Evolutionary conservation across 129 eudicot species (phyloP), one percentile per base, ranked within the genome.

Genomic region (Pseudognaphalium luteoalbum): DNA sequence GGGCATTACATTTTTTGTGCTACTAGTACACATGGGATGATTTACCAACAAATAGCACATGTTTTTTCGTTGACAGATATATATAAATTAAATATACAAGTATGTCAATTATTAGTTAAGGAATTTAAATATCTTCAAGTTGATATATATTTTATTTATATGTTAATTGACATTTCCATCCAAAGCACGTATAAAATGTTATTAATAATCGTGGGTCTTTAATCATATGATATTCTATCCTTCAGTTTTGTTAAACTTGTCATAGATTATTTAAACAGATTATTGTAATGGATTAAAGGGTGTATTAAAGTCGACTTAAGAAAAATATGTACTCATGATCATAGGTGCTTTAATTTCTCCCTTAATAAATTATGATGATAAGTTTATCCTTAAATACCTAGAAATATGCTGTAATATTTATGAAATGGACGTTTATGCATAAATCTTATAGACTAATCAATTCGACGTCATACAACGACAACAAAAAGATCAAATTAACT

Each of bases 21-120:
- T 15, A 66, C 56, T 60, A 15, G 77, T 60, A 22, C 68, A 73
- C 57, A 68, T 77, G 66, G 44, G 73, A 79, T 52, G 68, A 22
- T 41, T 63, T 8, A 21, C 2, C 59, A 15, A 63, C 59, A 78
- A 78, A 37, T 35, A 21, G 54, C 78, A 51, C 76, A 61, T 60
- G 65, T 71, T 70, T 60, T 71, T 39, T 25, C 76, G 60, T 42
- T 71, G 16, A 29, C 44, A 51, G 6, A 11, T 30, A 32, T 62
- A 50, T 1, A 44, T 30, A 59, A 4, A 10, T 30, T 30, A 61
- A 1, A 7, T 35, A 42, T 21, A 19, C 47, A 34, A 44, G 25
- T 60, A 35, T 50, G 16, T 42, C 56, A 50, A 71, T 79, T 50
- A 72, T 79, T 79, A 41, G 54, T 72, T 20, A 62, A 42, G 47